These are phyloP conservation scores for Phragmites australis DNA, from an alignment of 176 grass and related monocot genomes.

Conservation along the genomic window DNA sequence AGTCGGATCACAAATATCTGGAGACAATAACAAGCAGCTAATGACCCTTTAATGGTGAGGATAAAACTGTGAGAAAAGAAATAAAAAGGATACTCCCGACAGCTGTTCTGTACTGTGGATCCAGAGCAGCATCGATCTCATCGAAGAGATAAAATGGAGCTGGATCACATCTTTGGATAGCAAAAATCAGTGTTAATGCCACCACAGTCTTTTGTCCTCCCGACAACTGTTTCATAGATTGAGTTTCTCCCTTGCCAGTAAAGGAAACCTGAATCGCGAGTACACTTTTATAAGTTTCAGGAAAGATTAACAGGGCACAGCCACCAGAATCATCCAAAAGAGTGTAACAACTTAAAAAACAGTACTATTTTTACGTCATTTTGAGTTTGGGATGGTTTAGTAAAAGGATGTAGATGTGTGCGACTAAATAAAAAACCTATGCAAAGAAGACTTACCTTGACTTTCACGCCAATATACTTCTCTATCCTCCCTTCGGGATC, in stretches of 20 bases:
- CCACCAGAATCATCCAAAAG: constrained; percentile 20
- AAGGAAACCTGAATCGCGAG: constrained; percentile 78
- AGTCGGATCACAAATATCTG: constrained; percentile 14
- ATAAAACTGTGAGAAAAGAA: background rate
- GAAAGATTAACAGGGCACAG: background rate
- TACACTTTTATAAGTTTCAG: constrained; percentile 15
- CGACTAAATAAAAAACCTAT: constrained; percentile 13
- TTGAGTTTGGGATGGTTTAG: background rate
- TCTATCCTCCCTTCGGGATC: constrained; percentile 94
- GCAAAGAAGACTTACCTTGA: constrained; percentile 64
- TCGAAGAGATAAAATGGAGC: constrained; percentile 98
- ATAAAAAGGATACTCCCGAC: constrained; percentile 92
- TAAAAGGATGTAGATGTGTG: constrained; percentile 3
- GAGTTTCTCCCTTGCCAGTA: constrained; percentile 96
- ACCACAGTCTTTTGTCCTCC: constrained; percentile 98
- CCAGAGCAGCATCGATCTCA: constrained; percentile 97
- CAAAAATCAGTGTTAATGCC: constrained; percentile 89
- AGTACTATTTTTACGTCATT: background rate
- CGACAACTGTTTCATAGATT: constrained; percentile 97
- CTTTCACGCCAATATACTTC: constrained; percentile 97
- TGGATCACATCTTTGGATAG: constrained; percentile 96
- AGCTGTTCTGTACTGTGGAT: constrained; percentile 91
- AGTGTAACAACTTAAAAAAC: background rate
- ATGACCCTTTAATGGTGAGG: background rate
- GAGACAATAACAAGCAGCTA: background rate